phyloP scores from a whole-genome alignment of 495 filamentous ascomycete genomes.

The Podospora comata region DNA sequence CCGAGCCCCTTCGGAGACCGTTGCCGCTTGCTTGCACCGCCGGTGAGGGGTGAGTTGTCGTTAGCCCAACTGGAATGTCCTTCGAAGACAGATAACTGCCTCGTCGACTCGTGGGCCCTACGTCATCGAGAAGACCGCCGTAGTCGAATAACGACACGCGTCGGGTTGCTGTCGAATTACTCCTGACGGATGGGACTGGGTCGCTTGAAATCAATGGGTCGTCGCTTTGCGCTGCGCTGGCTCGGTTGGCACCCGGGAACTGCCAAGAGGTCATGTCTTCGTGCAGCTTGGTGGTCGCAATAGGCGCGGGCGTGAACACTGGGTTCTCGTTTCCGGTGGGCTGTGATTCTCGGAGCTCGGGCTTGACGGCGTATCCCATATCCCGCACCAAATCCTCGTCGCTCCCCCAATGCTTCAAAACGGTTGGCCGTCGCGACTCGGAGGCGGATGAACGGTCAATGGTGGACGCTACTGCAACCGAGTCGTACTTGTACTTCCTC shows the following conservation, averaged over 20 bases:
- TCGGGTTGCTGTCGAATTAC: constrained; percentile 40
- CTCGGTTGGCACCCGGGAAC: constrained; percentile 33
- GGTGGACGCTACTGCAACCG: constrained; percentile 38
- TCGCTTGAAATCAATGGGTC: constrained; percentile 29
- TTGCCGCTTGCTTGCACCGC: constrained; percentile 32
- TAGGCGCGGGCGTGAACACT: constrained; percentile 32
- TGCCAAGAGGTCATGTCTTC: constrained; percentile 40
- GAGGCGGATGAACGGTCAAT: constrained; percentile 45
- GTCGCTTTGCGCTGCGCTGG: constrained; percentile 33
- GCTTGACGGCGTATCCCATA: constrained; percentile 63
- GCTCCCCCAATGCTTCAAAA: constrained; percentile 70
- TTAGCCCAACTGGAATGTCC: constrained; percentile 26
- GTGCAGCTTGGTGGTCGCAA: constrained; percentile 21
- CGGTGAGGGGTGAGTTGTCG: constrained; percentile 33
- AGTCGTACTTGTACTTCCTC: constrained; percentile 63
- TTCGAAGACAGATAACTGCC: constrained; percentile 33
- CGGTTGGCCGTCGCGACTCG: constrained; percentile 44
- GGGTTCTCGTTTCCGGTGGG: constrained; percentile 24
- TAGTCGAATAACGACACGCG: constrained; percentile 69
- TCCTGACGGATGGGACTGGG: constrained; percentile 25
- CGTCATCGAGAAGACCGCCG: constrained; percentile 57
- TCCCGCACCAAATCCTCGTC: constrained; percentile 76
- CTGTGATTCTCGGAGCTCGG: constrained; percentile 48
- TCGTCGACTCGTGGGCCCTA: constrained; percentile 28
- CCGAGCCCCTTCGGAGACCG: constrained; percentile 46